Evolutionary conservation across 176 grass and related monocot genomes (phyloP).

Genomic region (Elaeis guineensis): DNA sequence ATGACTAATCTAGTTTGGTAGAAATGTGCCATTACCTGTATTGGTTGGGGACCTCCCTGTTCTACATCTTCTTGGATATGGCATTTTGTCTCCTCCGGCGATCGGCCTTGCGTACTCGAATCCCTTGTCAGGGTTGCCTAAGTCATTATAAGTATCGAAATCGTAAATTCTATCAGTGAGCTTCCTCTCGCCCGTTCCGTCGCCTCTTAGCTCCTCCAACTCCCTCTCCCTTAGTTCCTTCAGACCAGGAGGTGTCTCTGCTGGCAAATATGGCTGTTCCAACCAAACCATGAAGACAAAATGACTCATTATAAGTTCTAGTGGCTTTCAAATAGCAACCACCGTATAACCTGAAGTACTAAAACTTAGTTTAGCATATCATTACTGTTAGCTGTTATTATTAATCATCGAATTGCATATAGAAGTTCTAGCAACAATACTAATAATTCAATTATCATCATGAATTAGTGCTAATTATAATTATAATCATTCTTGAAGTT

Average conservation of each 20-base stretch:
- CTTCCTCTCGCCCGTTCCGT: conserved; percentile 43
- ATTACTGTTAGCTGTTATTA: no score
- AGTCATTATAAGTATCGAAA: conserved; percentile 74
- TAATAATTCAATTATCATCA: no score
- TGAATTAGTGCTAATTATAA: no score
- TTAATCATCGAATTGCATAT: no score
- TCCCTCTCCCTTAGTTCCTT: conserved; percentile 43
- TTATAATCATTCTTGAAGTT: no score
- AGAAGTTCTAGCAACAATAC: no score
- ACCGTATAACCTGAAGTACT: no score
- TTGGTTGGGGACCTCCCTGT: conserved; percentile 40
- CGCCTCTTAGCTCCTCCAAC: conserved; percentile 51
- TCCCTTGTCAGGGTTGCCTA: conserved; percentile 82
- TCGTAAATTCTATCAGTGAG: conserved; percentile 53
- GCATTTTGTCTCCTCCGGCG: conserved; percentile 47
- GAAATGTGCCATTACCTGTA: conserved; percentile 39
- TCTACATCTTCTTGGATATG: conserved; percentile 79
- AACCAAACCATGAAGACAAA: neutral
- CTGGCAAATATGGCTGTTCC: conserved; percentile 60
- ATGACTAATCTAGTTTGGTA: neutral
- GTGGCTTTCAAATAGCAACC: no score
- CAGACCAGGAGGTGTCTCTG: conserved; percentile 70
- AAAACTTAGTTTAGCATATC: no score
- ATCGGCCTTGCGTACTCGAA: conserved; percentile 41
- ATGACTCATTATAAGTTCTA: no score